Percentiles rank a stretch among this genome's conserved stretches.
phyloP scores from a whole-genome alignment of 331 rosid genomes.

The Telfairia occidentalis region DNA sequence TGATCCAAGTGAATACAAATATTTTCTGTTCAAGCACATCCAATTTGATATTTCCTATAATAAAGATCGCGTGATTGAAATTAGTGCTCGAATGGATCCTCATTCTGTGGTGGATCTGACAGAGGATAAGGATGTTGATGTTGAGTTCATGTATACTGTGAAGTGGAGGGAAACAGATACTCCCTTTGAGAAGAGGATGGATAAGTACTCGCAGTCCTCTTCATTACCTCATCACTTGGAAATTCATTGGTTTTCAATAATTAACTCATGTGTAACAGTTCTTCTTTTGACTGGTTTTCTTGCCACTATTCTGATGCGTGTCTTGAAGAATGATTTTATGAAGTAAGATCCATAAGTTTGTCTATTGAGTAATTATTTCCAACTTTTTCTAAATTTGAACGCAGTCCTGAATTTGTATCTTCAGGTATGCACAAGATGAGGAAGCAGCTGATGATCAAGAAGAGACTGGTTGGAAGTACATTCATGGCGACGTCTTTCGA shows the following conservation, averaged over 20 bases:
- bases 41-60: constrained; percentile 76
- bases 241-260: constrained; percentile 95
- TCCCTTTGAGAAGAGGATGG: constrained; percentile 91
- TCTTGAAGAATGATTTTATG: constrained; percentile 93
- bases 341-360: constrained; percentile 45
- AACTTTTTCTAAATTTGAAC: constrained; percentile 9
- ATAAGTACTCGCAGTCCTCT: constrained; percentile 89
- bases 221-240: constrained; percentile 92
- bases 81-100: constrained; percentile 76
- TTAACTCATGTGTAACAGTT: constrained; percentile 94
- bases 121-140: constrained; percentile 71
- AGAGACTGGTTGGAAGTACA: constrained; percentile 97
- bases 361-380: background rate
- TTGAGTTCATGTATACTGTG: constrained; percentile 70
- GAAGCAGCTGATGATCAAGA: constrained; percentile 98
- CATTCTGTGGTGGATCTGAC: constrained; percentile 80
- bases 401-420: background rate
- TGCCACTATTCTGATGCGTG: constrained; percentile 97
- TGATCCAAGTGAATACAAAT: constrained; percentile 72
- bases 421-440: constrained; percentile 93
- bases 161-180: constrained; percentile 76
- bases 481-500: constrained; percentile 93
- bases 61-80: constrained; percentile 78
- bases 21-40: constrained; percentile 82
- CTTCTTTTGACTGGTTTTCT: constrained; percentile 95